Base-by-base conservation (phyloP, 108 stramenopile species). In the Cyclostephanos invisitatus region DNA sequence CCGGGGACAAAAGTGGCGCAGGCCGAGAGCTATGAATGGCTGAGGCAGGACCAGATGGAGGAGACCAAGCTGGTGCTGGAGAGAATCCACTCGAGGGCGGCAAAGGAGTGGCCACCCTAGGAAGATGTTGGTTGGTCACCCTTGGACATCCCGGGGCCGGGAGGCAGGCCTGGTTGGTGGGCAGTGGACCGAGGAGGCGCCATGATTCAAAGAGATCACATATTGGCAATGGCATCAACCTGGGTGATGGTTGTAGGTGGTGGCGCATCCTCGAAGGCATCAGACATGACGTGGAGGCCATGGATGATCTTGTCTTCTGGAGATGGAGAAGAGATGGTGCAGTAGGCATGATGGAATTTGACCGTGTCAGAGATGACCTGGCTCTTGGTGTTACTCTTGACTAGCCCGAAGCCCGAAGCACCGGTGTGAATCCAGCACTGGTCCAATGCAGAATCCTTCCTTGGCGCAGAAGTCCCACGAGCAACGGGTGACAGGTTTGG, bases 81-180 rank as follows among this genome's bases (percentile, higher is more conserved):
- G 40, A 42, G 40, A 42, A 42, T 1, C 1, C 8, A 11, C 40
- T 4, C 12, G 20, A 20, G 18, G 51, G 24, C 18, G 21, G 2
- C 20, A 10, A 15, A 3, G 56, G 55, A 5, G 68, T 20, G 14
- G 44, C 50, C 68, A 68, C 68, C 68, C 68, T 68, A 57, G 68
- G 68, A 57, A 32, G 56, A 57, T n/a, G 9, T 8, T 21, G 28
- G 36, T 17, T n/a, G 0, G 51, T 2, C 21, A 38, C 29, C 62
- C 1, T 25, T 25, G 62, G 62, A 20, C 15, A 5, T 20, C 14
- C 42, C 40, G 37, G 62, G 36, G 27, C 37, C 2, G 65, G 27
- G 10, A 53, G 2, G 51, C 35, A 7, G 20, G 17, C 1, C 21
- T 25, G 38, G 42, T 50, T 27, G 35, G 2, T 15, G 49, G 66